Evolutionary conservation across 257 asterid species (phyloP), one percentile per base, ranked within the genome.

Genomic region (Solanum corneliomulleri): DNA sequence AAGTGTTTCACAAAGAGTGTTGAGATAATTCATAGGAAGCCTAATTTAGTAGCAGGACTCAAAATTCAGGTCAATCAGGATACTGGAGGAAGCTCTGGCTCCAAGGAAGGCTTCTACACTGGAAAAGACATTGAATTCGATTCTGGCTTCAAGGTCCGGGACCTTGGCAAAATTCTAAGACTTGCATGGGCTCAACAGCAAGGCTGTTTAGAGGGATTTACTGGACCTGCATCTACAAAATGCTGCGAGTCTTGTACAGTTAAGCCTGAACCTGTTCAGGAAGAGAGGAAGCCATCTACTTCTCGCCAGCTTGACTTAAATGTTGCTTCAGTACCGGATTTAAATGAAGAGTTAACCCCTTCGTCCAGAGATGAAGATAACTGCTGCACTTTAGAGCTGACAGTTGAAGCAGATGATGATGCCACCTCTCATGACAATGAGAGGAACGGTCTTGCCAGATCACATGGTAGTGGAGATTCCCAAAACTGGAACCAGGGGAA

Each of bases 111-210:
- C 71, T 88, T 62, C 80, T 81, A 88, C 86, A 89, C 89, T 66
- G 88, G 89, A 81, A 71, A 83, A 44, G 93, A 91, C 81, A 89
- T 94, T 72, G 95, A 93, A 90, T 92, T 92, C n/a, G 97, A 94
- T 90, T 93, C 95, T 5, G 95, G 98, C 29, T 96, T 96, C 91
- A 94, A 94, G 90, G 95, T 96, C 82, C 93, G 95, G 84, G 98
- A 96, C 92, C 98, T 96, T 66, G 97, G 96, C 23, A 94, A 93
- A 91, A 94, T 96, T 85, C 88, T 94, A 37, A 92, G 92, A 87
- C 89, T 93, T 60, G 93, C 95, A 58, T 92, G 93, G 94, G 93
- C 94, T 87, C 95, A 92, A 89, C 94, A 94, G 83, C 92, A 93
- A 75, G 93, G 93, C 45, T 90, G 89, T 85, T 91, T 92, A 23